Evolutionary conservation across 1,284 basidiomycete species (phyloP).

Genomic region (Tilletia caries): DNA sequence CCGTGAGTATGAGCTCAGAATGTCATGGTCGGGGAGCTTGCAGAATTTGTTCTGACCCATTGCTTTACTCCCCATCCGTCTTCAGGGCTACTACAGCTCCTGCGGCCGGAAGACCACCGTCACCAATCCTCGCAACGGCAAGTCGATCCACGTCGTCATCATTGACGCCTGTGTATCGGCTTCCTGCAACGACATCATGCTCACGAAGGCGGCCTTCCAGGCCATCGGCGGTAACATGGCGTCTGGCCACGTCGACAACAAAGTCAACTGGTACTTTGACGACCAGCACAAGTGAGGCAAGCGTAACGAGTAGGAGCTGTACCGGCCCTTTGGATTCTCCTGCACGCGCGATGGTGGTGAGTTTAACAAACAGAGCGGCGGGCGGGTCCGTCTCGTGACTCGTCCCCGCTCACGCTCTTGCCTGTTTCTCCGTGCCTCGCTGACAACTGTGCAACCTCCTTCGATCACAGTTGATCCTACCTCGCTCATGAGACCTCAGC

Average conservation of each 20-base stretch:
- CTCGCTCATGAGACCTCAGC: no score
- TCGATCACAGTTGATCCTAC: no score
- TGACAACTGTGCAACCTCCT: no score
- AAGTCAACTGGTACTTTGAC: not conserved
- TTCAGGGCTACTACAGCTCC: not conserved
- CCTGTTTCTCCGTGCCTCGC: no score
- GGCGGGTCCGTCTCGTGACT: no score
- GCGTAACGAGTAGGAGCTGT: no score
- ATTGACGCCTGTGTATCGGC: not conserved
- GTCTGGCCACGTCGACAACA: not conserved
- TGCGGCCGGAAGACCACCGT: not conserved
- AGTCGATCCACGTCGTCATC: not conserved
- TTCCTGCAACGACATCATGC: not conserved
- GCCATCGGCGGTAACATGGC: not conserved
- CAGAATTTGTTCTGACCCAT: no score
- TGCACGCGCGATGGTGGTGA: no score
- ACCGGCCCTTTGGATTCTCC: no score
- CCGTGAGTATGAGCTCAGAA: not conserved
- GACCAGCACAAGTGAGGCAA: not conserved
- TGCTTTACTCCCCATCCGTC: not conserved
- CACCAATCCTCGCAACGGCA: not conserved
- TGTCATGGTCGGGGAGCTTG: no score
- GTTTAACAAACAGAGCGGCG: no score
- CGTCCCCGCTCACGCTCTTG: no score
- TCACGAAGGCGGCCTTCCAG: slow-evolving; percentile 2